Conservation (phyloP, 140 eudicot species). For the Ambrosia hybrid region DNA sequence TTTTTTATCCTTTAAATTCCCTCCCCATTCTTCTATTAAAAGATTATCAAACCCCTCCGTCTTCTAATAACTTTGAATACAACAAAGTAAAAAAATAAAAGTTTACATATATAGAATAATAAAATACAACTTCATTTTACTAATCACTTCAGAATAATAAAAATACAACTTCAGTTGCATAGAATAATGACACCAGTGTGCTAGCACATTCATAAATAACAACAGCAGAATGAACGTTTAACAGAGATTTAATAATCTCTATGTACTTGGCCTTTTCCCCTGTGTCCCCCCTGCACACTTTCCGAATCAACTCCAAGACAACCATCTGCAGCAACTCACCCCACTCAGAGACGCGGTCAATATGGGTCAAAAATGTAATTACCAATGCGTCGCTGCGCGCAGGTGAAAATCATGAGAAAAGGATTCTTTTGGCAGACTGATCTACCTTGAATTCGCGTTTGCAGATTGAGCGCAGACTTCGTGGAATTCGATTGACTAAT, state of each 20-base stretch:
- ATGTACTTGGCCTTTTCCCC: slow-evolving; percentile 66
- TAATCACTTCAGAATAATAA: no score
- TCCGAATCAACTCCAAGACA: slow-evolving; percentile 62
- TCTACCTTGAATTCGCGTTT: slow-evolving; percentile 40
- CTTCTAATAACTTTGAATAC: no score
- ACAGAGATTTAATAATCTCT: slow-evolving; percentile 56
- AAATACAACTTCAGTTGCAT: no score
- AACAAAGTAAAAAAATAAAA: no score
- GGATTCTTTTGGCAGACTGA: slow-evolving; percentile 71
- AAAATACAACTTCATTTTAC: no score
- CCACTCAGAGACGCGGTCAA: slow-evolving; percentile 62
- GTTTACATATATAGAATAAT: no score
- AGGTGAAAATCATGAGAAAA: slow-evolving; percentile 61
- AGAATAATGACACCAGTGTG: slow-evolving; percentile 65
- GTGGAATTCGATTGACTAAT: no score
- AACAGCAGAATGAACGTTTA: slow-evolving; percentile 59
- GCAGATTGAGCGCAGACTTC: no score
- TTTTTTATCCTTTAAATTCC: no score
- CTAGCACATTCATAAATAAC: slow-evolving; percentile 75
- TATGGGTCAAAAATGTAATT: slow-evolving; percentile 55
- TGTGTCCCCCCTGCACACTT: slow-evolving; percentile 60
- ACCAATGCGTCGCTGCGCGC: slow-evolving; percentile 63
- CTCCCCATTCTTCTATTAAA: no score
- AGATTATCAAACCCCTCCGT: no score
- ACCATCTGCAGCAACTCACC: slow-evolving; percentile 69